phyloP scores from a whole-genome alignment of 2,329 filamentous ascomycete species.

The Venturia asperata region DNA sequence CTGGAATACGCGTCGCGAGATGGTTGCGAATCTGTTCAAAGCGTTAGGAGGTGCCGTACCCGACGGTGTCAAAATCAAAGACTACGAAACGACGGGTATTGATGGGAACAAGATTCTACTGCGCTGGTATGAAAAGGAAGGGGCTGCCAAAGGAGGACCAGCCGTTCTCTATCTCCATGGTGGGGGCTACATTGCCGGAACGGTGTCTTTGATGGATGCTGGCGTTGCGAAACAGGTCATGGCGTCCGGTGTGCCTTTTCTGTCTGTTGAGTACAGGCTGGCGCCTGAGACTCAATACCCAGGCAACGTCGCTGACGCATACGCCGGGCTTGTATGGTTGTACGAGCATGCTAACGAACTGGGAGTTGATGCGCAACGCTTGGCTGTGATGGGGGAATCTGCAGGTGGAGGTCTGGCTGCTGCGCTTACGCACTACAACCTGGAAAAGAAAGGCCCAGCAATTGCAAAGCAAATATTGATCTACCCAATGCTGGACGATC shows the following conservation, averaged over 20 bases:
- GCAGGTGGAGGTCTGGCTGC: conserved; percentile 41
- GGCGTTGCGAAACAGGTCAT: conserved; percentile 26
- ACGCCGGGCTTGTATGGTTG: conserved; percentile 36
- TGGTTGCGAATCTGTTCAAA: background rate
- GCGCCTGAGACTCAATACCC: conserved; percentile 39
- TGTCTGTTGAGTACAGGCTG: conserved; percentile 38
- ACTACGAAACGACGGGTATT: conserved; percentile 3
- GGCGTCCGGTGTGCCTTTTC: conserved; percentile 30
- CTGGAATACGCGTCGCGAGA: conserved; percentile 10
- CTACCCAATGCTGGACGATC: conserved; percentile 44
- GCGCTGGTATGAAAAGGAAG: conserved; percentile 13
- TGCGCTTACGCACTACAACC: conserved; percentile 33
- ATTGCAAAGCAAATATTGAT: conserved; percentile 39
- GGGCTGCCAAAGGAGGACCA: background rate
- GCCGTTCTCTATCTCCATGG: conserved; percentile 33
- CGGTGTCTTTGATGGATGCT: conserved; percentile 25
- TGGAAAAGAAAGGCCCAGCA: conserved; percentile 29
- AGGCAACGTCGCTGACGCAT: conserved; percentile 35
- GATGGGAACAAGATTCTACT: conserved; percentile 14
- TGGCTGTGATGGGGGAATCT: conserved; percentile 39
- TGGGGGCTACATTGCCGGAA: conserved; percentile 35
- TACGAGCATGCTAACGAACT: conserved; percentile 34
- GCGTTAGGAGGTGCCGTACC: background rate
- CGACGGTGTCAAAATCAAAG: conserved; percentile 6
- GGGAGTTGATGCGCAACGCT: conserved; percentile 35